Evolutionary conservation across 768 basidiomycete genomes (phyloP).

Genomic region (Sporobolomyces phaffii): DNA sequence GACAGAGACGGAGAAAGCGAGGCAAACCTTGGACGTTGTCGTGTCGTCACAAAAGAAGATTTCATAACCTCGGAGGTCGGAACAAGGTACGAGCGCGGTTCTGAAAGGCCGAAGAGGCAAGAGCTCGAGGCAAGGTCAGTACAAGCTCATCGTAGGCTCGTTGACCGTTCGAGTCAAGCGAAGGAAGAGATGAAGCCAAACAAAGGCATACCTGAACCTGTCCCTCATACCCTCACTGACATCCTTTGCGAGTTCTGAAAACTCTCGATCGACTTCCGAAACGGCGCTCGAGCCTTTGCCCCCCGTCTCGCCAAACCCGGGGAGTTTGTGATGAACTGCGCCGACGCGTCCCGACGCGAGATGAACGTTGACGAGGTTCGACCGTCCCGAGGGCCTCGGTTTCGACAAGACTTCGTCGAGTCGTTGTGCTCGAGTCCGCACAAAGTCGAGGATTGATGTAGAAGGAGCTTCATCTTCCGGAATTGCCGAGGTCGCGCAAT

Average conservation of each 20-base stretch:
- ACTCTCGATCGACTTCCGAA: conserved; percentile 10
- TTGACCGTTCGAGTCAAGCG: no score
- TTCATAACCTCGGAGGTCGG: conserved; percentile 20
- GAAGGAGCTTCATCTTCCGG: no score
- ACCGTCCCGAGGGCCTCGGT: neutral
- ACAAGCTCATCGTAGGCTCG: no score
- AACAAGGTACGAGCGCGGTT: neutral
- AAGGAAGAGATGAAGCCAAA: neutral
- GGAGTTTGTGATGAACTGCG: neutral
- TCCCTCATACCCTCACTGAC: conserved; percentile 14
- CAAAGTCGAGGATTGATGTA: neutral
- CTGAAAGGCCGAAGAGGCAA: no score
- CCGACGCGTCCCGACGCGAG: neutral
- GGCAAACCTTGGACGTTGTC: conserved; percentile 15
- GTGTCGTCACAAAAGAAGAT: conserved; percentile 33
- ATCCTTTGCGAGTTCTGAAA: conserved; percentile 17
- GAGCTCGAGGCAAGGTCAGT: no score
- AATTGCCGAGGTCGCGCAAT: no score
- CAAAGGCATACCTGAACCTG: conserved; percentile 1
- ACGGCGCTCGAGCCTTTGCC: neutral
- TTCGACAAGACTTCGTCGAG: conserved; percentile 11
- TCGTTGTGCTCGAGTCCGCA: neutral
- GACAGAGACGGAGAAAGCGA: neutral
- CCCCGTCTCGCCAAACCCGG: neutral
- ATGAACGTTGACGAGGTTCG: conserved; percentile 27